Base-by-base conservation (phyloP, 2,329 filamentous ascomycete species). In the Talaromyces amestolkiae region DNA sequence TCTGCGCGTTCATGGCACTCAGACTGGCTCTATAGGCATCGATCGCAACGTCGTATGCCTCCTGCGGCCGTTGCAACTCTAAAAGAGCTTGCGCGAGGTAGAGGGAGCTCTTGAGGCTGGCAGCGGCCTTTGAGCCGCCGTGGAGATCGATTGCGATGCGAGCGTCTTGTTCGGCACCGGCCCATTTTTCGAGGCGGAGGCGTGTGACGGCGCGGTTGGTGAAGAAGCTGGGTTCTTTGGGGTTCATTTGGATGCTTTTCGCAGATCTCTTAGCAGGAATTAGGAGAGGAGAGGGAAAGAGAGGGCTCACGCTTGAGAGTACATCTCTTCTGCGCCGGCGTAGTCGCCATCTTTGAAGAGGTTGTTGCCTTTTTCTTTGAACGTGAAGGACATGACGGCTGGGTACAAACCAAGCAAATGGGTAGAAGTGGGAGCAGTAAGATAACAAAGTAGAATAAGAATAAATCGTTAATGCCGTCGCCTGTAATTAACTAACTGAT, bases 121-220 rank as follows among this genome's bases (percentile, higher is more conserved):
- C 79, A 22, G 84, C 82, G 33, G 76, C 76, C 68, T 81, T 79
- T 10, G 70, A 66, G 4, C 76, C 78, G 5, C 76, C 78, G 71
- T 86, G 81, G 6, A 96, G 83, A 66, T 87, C 84, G 59, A 97
- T 88, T 69, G 91, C 92, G 61, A 87, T 83, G 62, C 89, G 79
- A 74, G 93, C 94, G 78, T 97, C 93, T 66, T 87, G 82, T 68
- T 95, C 89, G 58, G 90, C 92, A 10, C 84, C 87, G 35, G 91
- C 85, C 86, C 89, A 96, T 71, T 87, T 83, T 67, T 84, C 80
- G 24, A 96, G 85, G 78, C 90, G 91, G 66, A 95, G 83, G 47
- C 93, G 87, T 3, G 90, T 88, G 79, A 97, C 90, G 61, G 93
- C 91, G 63, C 93, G 91, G 79, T 97, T 98, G 45, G 92, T 94